Evolutionary conservation across 768 basidiomycete species (phyloP).

Genomic region (Calocybe gangraenosa): DNA sequence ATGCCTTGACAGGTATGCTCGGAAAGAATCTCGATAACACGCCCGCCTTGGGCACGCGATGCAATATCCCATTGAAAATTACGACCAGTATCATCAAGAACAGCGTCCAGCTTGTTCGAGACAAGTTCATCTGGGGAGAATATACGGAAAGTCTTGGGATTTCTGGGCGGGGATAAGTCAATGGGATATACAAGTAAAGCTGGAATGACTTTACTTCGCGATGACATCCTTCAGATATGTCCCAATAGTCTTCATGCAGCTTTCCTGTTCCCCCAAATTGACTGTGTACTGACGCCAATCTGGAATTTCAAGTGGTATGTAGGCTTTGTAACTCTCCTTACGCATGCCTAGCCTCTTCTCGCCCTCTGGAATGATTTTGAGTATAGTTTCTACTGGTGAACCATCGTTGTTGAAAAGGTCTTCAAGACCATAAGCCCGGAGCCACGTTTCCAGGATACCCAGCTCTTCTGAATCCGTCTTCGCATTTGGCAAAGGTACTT

Average conservation of each 20-base stretch:
- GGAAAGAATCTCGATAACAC: constrained; percentile 84
- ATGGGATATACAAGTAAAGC: not conserved
- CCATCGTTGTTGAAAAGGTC: constrained; percentile 63
- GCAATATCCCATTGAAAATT: constrained; percentile 85
- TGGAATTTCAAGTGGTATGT: constrained; percentile 58
- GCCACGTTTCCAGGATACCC: constrained; percentile 62
- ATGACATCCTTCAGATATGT: constrained; percentile 54
- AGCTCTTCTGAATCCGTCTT: constrained; percentile 65
- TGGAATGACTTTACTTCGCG: constrained; percentile 35
- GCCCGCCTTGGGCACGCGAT: constrained; percentile 66
- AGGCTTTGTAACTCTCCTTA: constrained; percentile 62
- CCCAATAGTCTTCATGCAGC: constrained; percentile 75
- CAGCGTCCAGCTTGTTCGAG: constrained; percentile 84
- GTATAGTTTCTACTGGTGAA: constrained; percentile 48
- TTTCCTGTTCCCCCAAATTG: constrained; percentile 54
- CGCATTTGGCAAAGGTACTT: constrained; percentile 79
- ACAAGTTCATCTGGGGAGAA: constrained; percentile 89
- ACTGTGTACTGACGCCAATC: constrained; percentile 57
- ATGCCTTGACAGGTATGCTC: constrained; percentile 89
- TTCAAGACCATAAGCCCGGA: constrained; percentile 62
- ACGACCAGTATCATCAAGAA: constrained; percentile 61
- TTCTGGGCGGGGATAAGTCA: constrained; percentile 32
- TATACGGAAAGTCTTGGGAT: constrained; percentile 77
- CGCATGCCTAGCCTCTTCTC: constrained; percentile 66
- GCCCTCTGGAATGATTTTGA: constrained; percentile 52